These are phyloP conservation scores for Delonix regia DNA, from an alignment of 306 rosid genomes.

Conservation along the genomic window DNA sequence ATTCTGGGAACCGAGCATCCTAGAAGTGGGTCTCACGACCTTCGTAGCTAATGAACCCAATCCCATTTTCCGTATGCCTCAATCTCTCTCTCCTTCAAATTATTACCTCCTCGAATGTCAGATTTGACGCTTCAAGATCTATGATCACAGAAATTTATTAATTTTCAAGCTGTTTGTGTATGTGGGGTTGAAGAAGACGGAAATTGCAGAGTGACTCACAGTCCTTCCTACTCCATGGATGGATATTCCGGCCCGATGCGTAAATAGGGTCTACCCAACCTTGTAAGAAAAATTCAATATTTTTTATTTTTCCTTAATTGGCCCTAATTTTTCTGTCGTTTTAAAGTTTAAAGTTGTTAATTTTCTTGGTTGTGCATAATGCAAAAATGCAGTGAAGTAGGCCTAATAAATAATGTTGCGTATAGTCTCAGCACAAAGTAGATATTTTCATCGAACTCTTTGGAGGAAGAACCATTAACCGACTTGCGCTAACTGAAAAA, in stretches of 20 bases:
- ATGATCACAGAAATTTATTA: neutral
- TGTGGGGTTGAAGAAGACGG: neutral
- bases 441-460: neutral
- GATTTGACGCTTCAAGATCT: neutral
- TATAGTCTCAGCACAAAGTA: neutral
- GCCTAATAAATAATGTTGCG: neutral
- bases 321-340: neutral
- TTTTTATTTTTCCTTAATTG: neutral
- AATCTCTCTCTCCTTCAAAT: neutral
- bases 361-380: neutral
- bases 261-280: neutral
- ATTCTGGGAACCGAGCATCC: conserved; percentile 58
- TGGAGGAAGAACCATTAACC: neutral
- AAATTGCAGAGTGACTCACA: neutral
- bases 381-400: neutral
- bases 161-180: neutral
- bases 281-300: neutral
- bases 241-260: neutral
- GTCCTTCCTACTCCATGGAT: neutral
- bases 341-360: neutral
- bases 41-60: conserved; percentile 72
- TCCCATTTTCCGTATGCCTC: neutral
- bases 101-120: neutral
- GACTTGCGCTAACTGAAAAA: neutral
- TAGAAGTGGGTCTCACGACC: conserved; percentile 67